Evolutionary conservation across 2,329 filamentous ascomycete genomes (phyloP).

Genomic region (Colletotrichum trifolii): DNA sequence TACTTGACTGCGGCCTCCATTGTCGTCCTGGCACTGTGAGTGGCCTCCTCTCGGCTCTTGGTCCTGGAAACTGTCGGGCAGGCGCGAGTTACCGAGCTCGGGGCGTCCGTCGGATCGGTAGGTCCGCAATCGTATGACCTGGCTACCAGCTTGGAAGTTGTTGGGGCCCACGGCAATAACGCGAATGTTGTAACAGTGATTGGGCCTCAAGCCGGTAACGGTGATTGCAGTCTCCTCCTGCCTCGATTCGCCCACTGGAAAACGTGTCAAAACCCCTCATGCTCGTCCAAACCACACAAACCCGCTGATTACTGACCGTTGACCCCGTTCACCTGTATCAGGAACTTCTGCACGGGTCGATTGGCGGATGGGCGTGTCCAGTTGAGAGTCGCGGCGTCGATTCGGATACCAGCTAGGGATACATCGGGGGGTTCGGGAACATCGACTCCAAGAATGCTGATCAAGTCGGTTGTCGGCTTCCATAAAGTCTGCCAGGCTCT

Average conservation of each 20-base stretch:
- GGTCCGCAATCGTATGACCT: conserved; percentile 85
- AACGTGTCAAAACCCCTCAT: conserved; percentile 4
- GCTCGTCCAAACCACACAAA: neutral
- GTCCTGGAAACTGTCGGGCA: conserved; percentile 66
- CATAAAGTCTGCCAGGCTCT: conserved; percentile 89
- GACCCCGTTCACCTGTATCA: conserved; percentile 93
- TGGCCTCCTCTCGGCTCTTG: conserved; percentile 54
- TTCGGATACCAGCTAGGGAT: conserved; percentile 87
- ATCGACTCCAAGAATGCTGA: conserved; percentile 91
- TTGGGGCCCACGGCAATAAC: conserved; percentile 91
- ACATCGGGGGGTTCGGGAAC: conserved; percentile 91
- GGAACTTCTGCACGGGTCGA: conserved; percentile 82
- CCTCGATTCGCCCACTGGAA: conserved; percentile 82
- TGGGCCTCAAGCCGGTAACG: conserved; percentile 86
- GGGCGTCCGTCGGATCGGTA: conserved; percentile 73
- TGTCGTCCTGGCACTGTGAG: conserved; percentile 51
- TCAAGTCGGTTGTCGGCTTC: conserved; percentile 90
- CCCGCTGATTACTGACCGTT: conserved; percentile 70
- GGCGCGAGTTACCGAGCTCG: conserved; percentile 65
- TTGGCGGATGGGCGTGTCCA: conserved; percentile 81
- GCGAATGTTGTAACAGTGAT: conserved; percentile 91
- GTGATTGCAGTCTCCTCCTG: conserved; percentile 86
- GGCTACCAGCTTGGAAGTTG: conserved; percentile 92
- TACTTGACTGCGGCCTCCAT: conserved; percentile 59
- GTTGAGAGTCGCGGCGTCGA: conserved; percentile 87